Evolutionary conservation across 1,139 yeast genomes (phyloP), one percentile per base, ranked within the genome.

Genomic region (Geotrichum candidum): DNA sequence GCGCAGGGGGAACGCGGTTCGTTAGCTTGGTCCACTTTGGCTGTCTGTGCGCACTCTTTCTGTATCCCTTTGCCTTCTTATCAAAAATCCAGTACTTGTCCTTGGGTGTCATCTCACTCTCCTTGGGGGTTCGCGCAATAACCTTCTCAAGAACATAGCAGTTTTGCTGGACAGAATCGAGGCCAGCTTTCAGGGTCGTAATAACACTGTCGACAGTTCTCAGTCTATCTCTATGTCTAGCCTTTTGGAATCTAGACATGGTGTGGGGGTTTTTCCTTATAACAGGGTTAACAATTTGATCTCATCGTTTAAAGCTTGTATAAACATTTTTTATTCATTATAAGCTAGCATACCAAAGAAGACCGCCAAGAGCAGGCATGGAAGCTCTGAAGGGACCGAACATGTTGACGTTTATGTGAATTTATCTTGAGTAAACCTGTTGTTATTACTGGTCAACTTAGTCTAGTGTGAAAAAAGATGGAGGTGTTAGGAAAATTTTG

Each of bases 71-170:
- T 13, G 86, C 82, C 69, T 85, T 85, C 75, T 83, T 87, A 76
- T 84, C 86, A 76, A 90, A 94, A 0, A 92, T 87, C 60, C 96
- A 86, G 76, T 94, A 94, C 75, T 94, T 94, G 77, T 94, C 96
- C 68, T 77, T 80, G 2, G 96, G 79, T 0, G 76, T 71, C 97
- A 94, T 90, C 65, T 90, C 91, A 53, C 76, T 69, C 71, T 91
- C 97, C 72, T 85, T 88, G 52, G 97, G 97, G 70, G 87, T 81
- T 48, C 81, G 70, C 5, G 75, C 77, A 70, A 82, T 78, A 63
- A 87, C 80, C 63, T 81, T 74, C 66, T 84, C 85, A 56, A 86
- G 78, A 65, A 80, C 78, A 65, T 79, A 77, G 68, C 82, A 79
- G n/a, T 81, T 80, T 60, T 83, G 76, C 33, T 78, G 78, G 61